These are phyloP conservation scores for Fusarium foetens DNA, from an alignment of 2,329 filamentous ascomycete genomes.

Conservation along the genomic window DNA sequence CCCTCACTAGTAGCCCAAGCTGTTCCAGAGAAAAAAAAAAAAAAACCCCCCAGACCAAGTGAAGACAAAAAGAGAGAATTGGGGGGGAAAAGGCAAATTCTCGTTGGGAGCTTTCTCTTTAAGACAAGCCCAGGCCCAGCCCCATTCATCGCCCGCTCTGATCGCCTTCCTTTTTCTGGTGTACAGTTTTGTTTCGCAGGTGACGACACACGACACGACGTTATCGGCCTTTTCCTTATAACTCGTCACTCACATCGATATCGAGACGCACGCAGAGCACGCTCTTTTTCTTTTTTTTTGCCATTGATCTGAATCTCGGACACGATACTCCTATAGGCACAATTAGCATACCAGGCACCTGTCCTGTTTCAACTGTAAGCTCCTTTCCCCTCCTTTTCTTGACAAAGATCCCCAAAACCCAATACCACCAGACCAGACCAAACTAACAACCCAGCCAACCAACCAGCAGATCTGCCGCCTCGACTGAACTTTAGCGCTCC, in stretches of 20 bases:
- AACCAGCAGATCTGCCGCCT: constrained; percentile 38
- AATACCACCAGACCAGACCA: constrained; percentile 23
- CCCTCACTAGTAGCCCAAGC: constrained; percentile 25
- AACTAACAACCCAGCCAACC: constrained; percentile 22
- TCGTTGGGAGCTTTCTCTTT: constrained; percentile 28
- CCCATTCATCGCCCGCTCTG: constrained; percentile 18
- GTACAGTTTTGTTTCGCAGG: constrained; percentile 23
- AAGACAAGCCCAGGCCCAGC: constrained; percentile 37
- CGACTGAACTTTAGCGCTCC: constrained; percentile 37
- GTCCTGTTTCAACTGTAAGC: constrained; percentile 30
- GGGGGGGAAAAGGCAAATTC: constrained; percentile 2
- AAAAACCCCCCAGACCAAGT: not conserved
- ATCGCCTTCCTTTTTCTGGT: constrained; percentile 32
- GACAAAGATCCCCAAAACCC: constrained; percentile 31
- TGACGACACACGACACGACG: constrained; percentile 30
- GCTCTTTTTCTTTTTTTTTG: not conserved
- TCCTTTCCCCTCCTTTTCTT: constrained; percentile 28
- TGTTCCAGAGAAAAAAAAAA: not conserved
- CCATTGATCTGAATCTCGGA: constrained; percentile 6
- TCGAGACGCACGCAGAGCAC: not conserved
- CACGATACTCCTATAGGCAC: constrained; percentile 26
- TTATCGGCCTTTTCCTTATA: not conserved
- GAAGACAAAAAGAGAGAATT: not conserved
- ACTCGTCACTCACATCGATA: not conserved
- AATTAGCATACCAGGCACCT: constrained; percentile 27